phyloP scores from a whole-genome alignment of 2,329 filamentous ascomycete genomes.

The Huntiella bhutanensis region DNA sequence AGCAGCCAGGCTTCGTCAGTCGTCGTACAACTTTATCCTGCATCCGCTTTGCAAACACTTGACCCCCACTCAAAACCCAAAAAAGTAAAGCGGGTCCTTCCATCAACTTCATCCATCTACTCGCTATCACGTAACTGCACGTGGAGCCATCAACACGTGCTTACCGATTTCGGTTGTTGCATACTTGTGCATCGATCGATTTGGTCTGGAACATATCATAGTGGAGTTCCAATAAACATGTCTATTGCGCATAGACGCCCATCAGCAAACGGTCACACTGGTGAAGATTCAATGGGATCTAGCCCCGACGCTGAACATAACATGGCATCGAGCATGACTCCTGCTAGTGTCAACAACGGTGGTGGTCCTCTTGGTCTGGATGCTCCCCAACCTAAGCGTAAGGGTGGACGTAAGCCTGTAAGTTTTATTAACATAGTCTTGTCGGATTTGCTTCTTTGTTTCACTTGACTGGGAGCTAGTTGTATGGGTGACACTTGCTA shows the following conservation, averaged over 20 bases:
- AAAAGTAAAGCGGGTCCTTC: too few relatives aligned
- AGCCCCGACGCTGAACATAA: slow-evolving; percentile 37
- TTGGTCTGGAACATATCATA: slow-evolving; percentile 28
- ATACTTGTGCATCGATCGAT: neutral
- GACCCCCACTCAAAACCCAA: too few relatives aligned
- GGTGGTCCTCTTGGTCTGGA: slow-evolving; percentile 25
- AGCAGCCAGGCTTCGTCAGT: too few relatives aligned
- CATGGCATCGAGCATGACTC: slow-evolving; percentile 15
- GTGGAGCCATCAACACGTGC: too few relatives aligned
- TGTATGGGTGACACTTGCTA: slow-evolving; percentile 1
- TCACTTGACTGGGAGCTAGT: neutral
- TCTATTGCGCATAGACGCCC: slow-evolving; percentile 33
- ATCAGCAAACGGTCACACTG: slow-evolving; percentile 32
- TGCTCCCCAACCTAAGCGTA: slow-evolving; percentile 64
- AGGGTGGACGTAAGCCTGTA: slow-evolving; percentile 95
- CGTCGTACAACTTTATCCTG: too few relatives aligned
- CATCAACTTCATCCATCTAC: too few relatives aligned
- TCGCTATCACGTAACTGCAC: too few relatives aligned
- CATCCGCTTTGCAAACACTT: too few relatives aligned
- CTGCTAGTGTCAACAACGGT: slow-evolving; percentile 12
- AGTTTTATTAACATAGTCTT: slow-evolving; percentile 26
- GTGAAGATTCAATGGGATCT: slow-evolving; percentile 41
- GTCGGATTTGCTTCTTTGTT: neutral
- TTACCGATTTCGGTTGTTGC: too few relatives aligned
- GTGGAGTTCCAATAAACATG: slow-evolving; percentile 36